Evolutionary conservation across 2,329 filamentous ascomycete genomes (phyloP), one percentile per base, ranked within the genome.

Genomic region (Fusarium equiseti): DNA sequence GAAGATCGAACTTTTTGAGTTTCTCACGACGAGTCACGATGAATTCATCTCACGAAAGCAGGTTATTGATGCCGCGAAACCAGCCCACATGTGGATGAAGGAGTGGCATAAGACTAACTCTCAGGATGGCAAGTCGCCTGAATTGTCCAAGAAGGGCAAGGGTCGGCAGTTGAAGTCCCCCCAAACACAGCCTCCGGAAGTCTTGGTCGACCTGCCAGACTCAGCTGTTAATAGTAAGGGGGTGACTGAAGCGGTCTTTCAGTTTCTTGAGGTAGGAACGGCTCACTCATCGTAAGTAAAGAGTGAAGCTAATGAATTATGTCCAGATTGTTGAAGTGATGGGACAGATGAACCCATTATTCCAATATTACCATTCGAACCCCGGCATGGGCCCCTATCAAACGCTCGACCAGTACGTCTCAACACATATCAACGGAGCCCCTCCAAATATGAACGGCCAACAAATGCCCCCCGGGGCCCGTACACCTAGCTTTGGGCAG

Each of bases 1-100:
- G 67, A 94, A 92, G 78, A 91, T 99, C 64, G 93, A 97, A 67
- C 85, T 94, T 65, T 87, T 98, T 51, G 93, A 97, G 75, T 95
- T 98, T 72, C 85, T 90, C 49, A 93, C 92, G 3, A 87, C 85
- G 38, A 87, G 86, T 52, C 92, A 97, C 75, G 92, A 95, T 72
- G 95, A 98, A 80, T 97, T 92, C 75, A 84, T 98, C 48, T 91
- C 94, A 24, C 89, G 93, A 57, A 88, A 85, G 66, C 85, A 85
- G 70, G 87, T 90, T 11, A 86, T 91, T 42, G 83, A 90, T 46
- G 87, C 87, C 9, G 88, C 89, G 16, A 86, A 87, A 73, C 89
- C 89, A 4, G 82, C 86, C 27, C 89, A 91, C 70, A 84, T 85
- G 67, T 91, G 89, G 89, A 83, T 87, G 72, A 91, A 91, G 80